phyloP scores from a whole-genome alignment of 208 protist species.

The Trypanosoma platydactyli region DNA sequence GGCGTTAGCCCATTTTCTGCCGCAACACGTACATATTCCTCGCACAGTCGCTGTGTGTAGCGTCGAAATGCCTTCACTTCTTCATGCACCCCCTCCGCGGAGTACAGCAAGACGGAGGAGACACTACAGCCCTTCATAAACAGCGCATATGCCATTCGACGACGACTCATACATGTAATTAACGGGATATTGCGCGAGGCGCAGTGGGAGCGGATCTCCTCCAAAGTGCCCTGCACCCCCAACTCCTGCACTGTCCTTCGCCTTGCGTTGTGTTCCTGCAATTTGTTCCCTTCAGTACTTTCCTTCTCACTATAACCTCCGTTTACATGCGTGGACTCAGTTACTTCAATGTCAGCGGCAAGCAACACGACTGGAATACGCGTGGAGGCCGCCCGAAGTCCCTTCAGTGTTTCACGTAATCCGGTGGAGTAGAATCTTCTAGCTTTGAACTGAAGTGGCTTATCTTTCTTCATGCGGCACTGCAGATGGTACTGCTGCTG shows the following conservation, averaged over 20 bases:
- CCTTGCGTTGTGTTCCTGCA: background rate
- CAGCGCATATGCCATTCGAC: slow-evolving; percentile 65
- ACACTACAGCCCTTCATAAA: slow-evolving; percentile 60
- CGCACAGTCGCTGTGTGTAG: slow-evolving; percentile 17
- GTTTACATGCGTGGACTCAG: background rate
- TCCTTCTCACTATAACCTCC: background rate
- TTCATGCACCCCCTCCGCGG: slow-evolving; percentile 44
- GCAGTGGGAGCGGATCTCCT: slow-evolving; percentile 27
- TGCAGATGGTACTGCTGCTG: slow-evolving; percentile 62
- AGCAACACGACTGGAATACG: slow-evolving; percentile 57
- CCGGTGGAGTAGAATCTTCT: slow-evolving; percentile 61
- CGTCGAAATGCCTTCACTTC: slow-evolving; percentile 27
- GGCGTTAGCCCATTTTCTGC: background rate
- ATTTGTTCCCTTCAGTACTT: background rate
- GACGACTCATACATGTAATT: slow-evolving; percentile 60
- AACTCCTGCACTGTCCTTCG: slow-evolving; percentile 37
- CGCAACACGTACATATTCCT: background rate
- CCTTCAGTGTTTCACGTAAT: slow-evolving; percentile 64
- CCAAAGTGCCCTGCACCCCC: slow-evolving; percentile 21
- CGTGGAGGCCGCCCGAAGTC: slow-evolving; percentile 33
- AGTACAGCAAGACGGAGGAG: slow-evolving; percentile 47
- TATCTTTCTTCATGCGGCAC: slow-evolving; percentile 44
- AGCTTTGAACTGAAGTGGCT: slow-evolving; percentile 59
- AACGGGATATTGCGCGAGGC: slow-evolving; percentile 21
- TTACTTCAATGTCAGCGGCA: slow-evolving; percentile 55